These are phyloP conservation scores for Leccinum uliginosum DNA, from an alignment of 768 basidiomycete genomes.

Conservation along the genomic window DNA sequence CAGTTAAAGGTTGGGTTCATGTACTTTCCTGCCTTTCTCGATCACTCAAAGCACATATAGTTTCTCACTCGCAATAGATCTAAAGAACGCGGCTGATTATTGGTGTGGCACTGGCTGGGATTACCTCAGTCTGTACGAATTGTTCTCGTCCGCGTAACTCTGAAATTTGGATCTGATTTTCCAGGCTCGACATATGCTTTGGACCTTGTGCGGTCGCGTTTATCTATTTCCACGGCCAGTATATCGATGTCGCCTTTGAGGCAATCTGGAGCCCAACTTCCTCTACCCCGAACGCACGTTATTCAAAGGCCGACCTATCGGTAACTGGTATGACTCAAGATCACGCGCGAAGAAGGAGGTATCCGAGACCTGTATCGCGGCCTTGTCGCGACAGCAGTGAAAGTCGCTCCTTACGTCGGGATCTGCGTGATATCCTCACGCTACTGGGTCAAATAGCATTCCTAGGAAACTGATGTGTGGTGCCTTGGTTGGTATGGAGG, in stretches of 20 bases:
- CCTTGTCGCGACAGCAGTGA: slow-evolving; percentile 75
- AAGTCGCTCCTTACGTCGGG: slow-evolving; percentile 89
- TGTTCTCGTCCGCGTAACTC: slow-evolving; percentile 4
- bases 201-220: slow-evolving; percentile 86
- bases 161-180: slow-evolving; percentile 8
- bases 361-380: slow-evolving; percentile 84
- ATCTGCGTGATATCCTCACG: slow-evolving; percentile 73
- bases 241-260: slow-evolving; percentile 36
- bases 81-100: slow-evolving; percentile 70
- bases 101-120: slow-evolving; percentile 90
- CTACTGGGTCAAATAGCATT: slow-evolving; percentile 75
- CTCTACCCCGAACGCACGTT: slow-evolving; percentile 30
- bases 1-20: slow-evolving; percentile 59
- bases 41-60: slow-evolving; percentile 36
- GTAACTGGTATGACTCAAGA: slow-evolving; percentile 89
- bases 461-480: slow-evolving; percentile 77
- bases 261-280: slow-evolving; percentile 35
- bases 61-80: slow-evolving; percentile 69
- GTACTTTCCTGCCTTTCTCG: slow-evolving; percentile 1
- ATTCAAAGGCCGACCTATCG: slow-evolving; percentile 53
- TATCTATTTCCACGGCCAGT: slow-evolving; percentile 90
- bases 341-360: slow-evolving; percentile 91
- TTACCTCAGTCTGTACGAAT: slow-evolving; percentile 86
- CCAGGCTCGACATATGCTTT: slow-evolving; percentile 88
- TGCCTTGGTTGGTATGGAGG: slow-evolving; percentile 67